Evolutionary conservation across 768 basidiomycete genomes (phyloP), one percentile per base, ranked within the genome.

Genomic region (Rhodotorula sphaerocarpa): DNA sequence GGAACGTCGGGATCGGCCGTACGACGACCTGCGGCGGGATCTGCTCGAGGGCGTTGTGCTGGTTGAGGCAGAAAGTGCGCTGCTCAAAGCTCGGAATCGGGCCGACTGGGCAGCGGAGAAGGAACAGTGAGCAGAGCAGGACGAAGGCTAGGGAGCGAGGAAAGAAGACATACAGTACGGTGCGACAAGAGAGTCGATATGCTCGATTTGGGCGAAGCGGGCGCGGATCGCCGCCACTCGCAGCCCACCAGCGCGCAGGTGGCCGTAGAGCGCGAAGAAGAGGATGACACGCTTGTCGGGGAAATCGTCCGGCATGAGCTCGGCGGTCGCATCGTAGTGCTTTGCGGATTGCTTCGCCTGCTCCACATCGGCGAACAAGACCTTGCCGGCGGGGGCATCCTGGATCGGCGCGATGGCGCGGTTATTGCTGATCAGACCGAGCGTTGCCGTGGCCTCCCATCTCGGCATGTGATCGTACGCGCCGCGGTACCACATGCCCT

Each of bases 111-210:
- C 25, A 10, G 47, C 3, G 7, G 14, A 16, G 18, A 50, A 31
- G 27, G n/a, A 23, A 41, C 30, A 27, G 21, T 7, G 33, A 50
- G 20, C 7, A n/a, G 1, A n/a, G 39, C 4, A 39, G 18, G 16
- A 25, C 7, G 23, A 12, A 45, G 44, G 7, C n/a, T 10, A 25
- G n/a, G 23, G 23, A 25, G 6, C 27, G 27, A 28, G 16, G 27
- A 25, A 41, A n/a, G 10, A 16, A 12, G 14, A n/a, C 12, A 23
- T 30, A 53, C 28, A 45, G 11, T 5, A 43, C 3, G 27, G 39
- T n/a, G 7, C 0, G 14, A 7, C 12, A 6, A 2, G 2, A 15
- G 0, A 2, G 2, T 7, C 42, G n/a, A 10, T 15, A 42, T 41
- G 5, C 11, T 55, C 21, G 18, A 28, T 52, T 46, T 41, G 30